Base-by-base conservation (phyloP, 306 rosid genomes). In the Gynostemma pentaphyllum region DNA sequence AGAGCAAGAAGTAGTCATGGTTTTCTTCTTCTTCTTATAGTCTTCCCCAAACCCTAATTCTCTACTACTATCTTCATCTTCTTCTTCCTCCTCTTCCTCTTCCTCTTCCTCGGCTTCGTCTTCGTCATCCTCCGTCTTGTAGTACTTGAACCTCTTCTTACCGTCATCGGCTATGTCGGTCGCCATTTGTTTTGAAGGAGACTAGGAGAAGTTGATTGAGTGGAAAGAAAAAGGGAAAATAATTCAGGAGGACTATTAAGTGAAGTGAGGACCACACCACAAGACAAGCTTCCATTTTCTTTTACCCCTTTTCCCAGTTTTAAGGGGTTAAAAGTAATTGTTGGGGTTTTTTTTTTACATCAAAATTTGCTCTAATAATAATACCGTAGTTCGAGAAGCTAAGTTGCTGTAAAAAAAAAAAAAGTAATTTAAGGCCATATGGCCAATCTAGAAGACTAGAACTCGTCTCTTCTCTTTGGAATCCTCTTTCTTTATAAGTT, bases 141-240 rank as follows among this genome's bases (percentile, higher is more conserved):
- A 32, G 73, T 42, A 41, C 34, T 22, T 82, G 63, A 83, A 78
- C 82, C 87, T 84, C 46, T 87, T 87, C 69, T 75, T 61, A 13
- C 66, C 66, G 9, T 60, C 66, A 0, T 60, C 66, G 0, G 66
- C 49, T 60, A 37, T 37, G 26, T 50, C 36, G 11, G 49, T 40
- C 2, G 50, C 50, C 66, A 61, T 61, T 54, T 54, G 9, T 7
- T n/a, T n/a, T 13, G 12, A 23, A 12, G 32, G 11, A 12, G 5
- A 5, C 3, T 28, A 24, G 4, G 12, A 28, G 61, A 52, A 7
- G 19, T 51, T 52, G 18, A 7, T 52, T 13, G 36, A 52, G 37
- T 24, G 59, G 16, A 49, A 32, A 56, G 27, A 54, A 52, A 54
- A 56, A 6, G 19, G 9, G 28, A 34, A 13, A 36, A 45, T 7